Evolutionary conservation across 352 stramenopile species (phyloP), one percentile per base, ranked within the genome.

Genomic region (Elongisporangium anandrum): DNA sequence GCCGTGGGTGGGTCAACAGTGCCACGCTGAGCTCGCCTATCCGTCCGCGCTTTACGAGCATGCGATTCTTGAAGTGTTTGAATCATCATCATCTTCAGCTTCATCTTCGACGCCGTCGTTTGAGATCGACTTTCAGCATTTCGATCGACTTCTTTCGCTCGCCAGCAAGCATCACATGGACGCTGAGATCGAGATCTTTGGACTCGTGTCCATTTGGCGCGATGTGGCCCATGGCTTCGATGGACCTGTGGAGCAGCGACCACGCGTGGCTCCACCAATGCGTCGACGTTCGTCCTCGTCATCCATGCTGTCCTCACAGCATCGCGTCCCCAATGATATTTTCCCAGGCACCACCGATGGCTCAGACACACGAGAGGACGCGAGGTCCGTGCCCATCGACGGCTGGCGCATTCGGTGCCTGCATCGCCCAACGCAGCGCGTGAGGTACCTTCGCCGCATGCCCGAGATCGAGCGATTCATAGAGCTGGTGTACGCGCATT

Each of bases 1-100:
- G 77, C 83, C 83, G 0, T 92, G 81, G 83, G 73, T 73, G 3
- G 83, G 81, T 10, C 83, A 92, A 66, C 81, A 91, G 57, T 92
- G 83, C 62, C 90, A 92, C 58, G 68, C 73, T 56, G 83, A 91
- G 65, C 75, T 70, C 1, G 65, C 64, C 12, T 89, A 91, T 52
- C 73, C 81, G 4, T 92, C 83, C 1, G 73, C 81, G 16, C 65
- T 92, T 21, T 92, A 75, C 57, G 83, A 92, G 50, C 83, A 92
- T 57, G 68, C 81, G 0, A 63, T 90, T 2, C 60, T 92, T 16
- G 60, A 84, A 4, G 81, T 90, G 34, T 90, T 81, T 60, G 79
- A 90, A 50, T n/a, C 17, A 10, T 29, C 50, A 23, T 7, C 17
- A n/a, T 9, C 54, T 20, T 19, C 56, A 13, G 34, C 34, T 47